Conservation (phyloP, 805 yeast genomes). For the Metschnikowia peoriensis region DNA sequence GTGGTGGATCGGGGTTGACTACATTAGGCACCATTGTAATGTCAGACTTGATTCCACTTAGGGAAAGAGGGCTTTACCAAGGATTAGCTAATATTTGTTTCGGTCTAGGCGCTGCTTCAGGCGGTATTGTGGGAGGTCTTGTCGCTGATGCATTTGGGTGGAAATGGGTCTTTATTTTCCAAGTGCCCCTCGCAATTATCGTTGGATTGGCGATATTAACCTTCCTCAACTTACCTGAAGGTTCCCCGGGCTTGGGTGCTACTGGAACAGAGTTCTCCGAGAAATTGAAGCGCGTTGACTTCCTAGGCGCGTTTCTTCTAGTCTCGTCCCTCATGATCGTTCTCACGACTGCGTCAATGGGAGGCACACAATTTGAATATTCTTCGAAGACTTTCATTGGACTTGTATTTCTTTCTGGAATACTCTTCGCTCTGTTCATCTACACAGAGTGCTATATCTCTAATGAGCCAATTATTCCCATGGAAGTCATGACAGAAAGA, state of each 20-base stretch:
- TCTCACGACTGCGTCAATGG: constrained; percentile 64
- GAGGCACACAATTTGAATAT: constrained; percentile 56
- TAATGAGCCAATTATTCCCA: constrained; percentile 66
- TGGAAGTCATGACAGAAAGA: constrained; percentile 52
- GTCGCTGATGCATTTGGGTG: constrained; percentile 57
- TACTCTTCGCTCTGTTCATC: constrained; percentile 42
- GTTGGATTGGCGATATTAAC: constrained; percentile 30
- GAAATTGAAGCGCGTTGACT: constrained; percentile 50
- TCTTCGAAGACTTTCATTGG: constrained; percentile 39
- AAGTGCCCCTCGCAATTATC: constrained; percentile 43
- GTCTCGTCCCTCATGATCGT: constrained; percentile 57
- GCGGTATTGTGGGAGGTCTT: constrained; percentile 51
- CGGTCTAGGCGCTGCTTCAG: constrained; percentile 62
- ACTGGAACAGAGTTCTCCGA: constrained; percentile 44
- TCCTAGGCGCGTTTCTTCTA: constrained; percentile 33
- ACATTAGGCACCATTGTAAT: constrained; percentile 72
- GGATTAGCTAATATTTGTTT: constrained; percentile 76
- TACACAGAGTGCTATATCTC: constrained; percentile 52
- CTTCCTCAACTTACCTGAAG: constrained; percentile 46
- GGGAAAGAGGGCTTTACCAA: constrained; percentile 79
- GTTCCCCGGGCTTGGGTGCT: constrained; percentile 56
- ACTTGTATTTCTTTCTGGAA: constrained; percentile 32
- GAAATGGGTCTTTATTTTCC: constrained; percentile 39
- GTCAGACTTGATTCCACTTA: constrained; percentile 71
- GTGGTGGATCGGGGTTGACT: constrained; percentile 89